Base-by-base conservation (phyloP, 129 eudicot species). In the Tagetes erecta region DNA sequence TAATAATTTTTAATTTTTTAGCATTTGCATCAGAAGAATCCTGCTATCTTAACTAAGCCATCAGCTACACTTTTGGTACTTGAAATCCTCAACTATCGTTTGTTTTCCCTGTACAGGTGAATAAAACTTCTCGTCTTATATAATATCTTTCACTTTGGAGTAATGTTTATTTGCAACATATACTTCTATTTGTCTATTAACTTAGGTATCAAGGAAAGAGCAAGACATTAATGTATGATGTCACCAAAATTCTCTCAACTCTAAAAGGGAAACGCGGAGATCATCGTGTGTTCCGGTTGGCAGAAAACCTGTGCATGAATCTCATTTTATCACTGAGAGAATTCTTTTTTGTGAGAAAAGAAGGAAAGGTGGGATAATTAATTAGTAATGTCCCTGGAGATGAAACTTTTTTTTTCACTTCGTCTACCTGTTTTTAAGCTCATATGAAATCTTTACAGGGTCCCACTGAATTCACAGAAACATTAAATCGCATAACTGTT, bases 241-340 rank as follows among this genome's bases (percentile, higher is more conserved):
- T 94, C 45, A 87, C 97, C 13, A 94, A 90, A 88, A 86, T 94
- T 71, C 84, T 94, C 80, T 82, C 90, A 57, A 85, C 97, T 37
- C 79, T 94, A 75, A 94, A 90, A 84, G 98, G 93, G 64, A 94
- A 94, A 67, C 97, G 96, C 9, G 98, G 98, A 64, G 98, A 94
- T 80, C 98, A 94, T 86, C 98, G 98, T 65, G 76, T 84, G 7
- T 94, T 94, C 46, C 85, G 98, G 80, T 80, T 94, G 83, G 97
- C 97, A 33, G 98, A 94, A 73, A 94, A 94, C 73, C 87, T 94
- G 74, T 94, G 98, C 89, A 86, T 91, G 91, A 94, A 94, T 87
- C 94, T 94, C 47, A 84, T 94, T 46, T 70, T 88, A 67, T 90
- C 98, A 72, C 70, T 90, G 74, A 86, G 92, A 72, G 98, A 94